A percentile compares a stretch with the other conserved stretches of the same genome.
Conservation (phyloP, 441 rosid species). For the Hura crepitans region DNA sequence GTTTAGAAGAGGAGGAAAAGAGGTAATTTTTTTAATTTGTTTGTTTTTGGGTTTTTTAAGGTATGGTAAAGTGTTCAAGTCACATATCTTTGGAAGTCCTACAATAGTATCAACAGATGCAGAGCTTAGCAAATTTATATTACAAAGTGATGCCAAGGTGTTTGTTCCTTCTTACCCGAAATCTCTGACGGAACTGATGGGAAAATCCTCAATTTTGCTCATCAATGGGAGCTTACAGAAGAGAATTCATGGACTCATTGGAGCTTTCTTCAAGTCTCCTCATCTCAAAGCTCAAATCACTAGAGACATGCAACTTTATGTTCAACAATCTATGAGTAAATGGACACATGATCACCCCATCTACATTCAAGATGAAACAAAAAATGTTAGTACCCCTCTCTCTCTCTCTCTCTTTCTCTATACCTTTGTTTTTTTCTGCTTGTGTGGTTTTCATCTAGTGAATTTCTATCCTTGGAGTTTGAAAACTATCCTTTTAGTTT, state of each 20-base stretch:
- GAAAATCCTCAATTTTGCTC: conserved; percentile 78
- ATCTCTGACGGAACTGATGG: conserved; percentile 91
- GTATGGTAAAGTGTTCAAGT: conserved; percentile 92
- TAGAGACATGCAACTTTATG: conserved; percentile 66
- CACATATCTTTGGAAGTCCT: conserved; percentile 82
- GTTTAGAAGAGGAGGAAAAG: too few species aligned
- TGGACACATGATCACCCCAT: conserved; percentile 65
- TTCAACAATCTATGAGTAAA: conserved; percentile 61
- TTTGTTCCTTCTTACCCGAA: conserved; percentile 92
- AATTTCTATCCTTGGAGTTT: conserved; percentile 29
- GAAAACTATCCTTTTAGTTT: conserved; percentile 8
- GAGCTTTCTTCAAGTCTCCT: conserved; percentile 78
- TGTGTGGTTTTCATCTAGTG: conserved; percentile 3
- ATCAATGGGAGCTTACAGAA: conserved; percentile 83
- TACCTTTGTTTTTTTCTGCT: conserved; percentile 4
- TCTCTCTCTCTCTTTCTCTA: conserved; percentile 11
- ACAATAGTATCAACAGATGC: conserved; percentile 90
- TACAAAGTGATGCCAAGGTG: conserved; percentile 72
- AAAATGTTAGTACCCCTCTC: conserved; percentile 45
- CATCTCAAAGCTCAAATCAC: conserved; percentile 84
- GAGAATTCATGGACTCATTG: conserved; percentile 83
- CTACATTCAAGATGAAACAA: conserved; percentile 80
- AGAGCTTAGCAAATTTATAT: conserved; percentile 73
- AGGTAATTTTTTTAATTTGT: too few species aligned
- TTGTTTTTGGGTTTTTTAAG: conserved; percentile 24